phyloP scores from a whole-genome alignment of 306 rosid species.

The Acacia crassicarpa region DNA sequence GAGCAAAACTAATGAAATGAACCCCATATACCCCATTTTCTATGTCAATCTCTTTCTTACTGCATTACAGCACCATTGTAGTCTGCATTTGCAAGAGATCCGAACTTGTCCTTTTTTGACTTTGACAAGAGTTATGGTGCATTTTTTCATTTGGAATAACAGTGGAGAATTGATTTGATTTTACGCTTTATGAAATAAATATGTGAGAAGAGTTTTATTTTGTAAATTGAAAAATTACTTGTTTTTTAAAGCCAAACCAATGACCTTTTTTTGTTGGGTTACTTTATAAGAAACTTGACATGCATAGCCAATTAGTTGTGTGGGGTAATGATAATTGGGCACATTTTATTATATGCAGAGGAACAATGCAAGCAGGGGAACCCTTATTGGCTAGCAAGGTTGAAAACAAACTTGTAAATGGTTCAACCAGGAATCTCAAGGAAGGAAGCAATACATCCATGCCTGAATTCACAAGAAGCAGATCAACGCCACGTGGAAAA shows the following conservation, averaged over 20 bases:
- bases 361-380: slow-evolving; percentile 48
- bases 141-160: not conserved
- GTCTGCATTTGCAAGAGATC: not conserved
- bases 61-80: not conserved
- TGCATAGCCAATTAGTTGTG: slow-evolving; percentile 4
- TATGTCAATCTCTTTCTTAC: not conserved
- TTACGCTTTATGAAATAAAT: too few relatives aligned
- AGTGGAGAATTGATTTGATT: not conserved
- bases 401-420: slow-evolving; percentile 61
- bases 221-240: not conserved
- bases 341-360: slow-evolving; percentile 48
- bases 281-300: not conserved
- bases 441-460: slow-evolving; percentile 58
- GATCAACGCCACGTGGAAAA: slow-evolving; percentile 87
- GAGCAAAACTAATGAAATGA: not conserved
- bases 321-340: not conserved
- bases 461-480: slow-evolving; percentile 73
- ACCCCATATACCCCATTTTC: not conserved
- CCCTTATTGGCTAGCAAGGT: slow-evolving; percentile 58
- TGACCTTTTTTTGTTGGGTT: not conserved
- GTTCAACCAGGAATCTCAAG: slow-evolving; percentile 45
- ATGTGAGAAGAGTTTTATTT: too few relatives aligned
- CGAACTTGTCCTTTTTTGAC: not conserved
- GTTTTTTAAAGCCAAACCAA: too few relatives aligned
- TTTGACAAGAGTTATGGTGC: not conserved